Evolutionary conservation across 164 flowering plant genomes (phyloP).

Genomic region (Aristolochia fimbriata): DNA sequence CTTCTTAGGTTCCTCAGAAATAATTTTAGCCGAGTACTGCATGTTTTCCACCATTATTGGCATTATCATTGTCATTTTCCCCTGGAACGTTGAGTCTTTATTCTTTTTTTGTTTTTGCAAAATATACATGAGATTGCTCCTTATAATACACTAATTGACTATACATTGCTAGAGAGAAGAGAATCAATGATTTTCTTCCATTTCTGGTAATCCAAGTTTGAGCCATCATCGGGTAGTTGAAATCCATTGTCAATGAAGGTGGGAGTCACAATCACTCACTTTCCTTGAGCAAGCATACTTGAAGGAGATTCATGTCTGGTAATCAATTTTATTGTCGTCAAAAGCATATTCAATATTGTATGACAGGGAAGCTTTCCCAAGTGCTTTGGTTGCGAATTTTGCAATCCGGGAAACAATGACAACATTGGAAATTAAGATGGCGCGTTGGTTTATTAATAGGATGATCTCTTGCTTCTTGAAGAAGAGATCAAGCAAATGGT

Average conservation of each 20-base stretch:
- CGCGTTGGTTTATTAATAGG: conserved; percentile 42
- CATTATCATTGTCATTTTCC: too few relatives aligned
- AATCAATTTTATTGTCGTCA: conserved; percentile 42
- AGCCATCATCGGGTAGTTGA: conserved; percentile 39
- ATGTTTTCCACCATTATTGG: too few relatives aligned
- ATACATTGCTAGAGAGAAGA: conserved; percentile 14
- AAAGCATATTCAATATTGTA: conserved; percentile 41
- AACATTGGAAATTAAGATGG: conserved; percentile 42
- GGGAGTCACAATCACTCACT: conserved; percentile 76
- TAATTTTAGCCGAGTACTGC: too few relatives aligned
- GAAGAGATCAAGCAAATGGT: conserved; percentile 50
- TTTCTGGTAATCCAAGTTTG: conserved; percentile 37
- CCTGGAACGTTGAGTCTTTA: too few relatives aligned
- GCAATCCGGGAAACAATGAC: conserved; percentile 27
- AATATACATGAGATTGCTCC: too few relatives aligned
- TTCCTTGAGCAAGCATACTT: conserved; percentile 79
- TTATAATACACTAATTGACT: too few relatives aligned
- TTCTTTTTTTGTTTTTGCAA: too few relatives aligned
- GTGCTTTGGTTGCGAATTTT: conserved; percentile 23
- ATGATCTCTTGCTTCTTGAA: conserved; percentile 61
- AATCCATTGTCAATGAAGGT: conserved; percentile 73
- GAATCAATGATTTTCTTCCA: conserved; percentile 73
- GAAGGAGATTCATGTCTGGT: conserved; percentile 53
- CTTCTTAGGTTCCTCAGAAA: too few relatives aligned
- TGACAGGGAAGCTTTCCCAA: conserved; percentile 42